These are phyloP conservation scores for Corylus heterophylla DNA, from an alignment of 306 rosid genomes.

Conservation along the genomic window DNA sequence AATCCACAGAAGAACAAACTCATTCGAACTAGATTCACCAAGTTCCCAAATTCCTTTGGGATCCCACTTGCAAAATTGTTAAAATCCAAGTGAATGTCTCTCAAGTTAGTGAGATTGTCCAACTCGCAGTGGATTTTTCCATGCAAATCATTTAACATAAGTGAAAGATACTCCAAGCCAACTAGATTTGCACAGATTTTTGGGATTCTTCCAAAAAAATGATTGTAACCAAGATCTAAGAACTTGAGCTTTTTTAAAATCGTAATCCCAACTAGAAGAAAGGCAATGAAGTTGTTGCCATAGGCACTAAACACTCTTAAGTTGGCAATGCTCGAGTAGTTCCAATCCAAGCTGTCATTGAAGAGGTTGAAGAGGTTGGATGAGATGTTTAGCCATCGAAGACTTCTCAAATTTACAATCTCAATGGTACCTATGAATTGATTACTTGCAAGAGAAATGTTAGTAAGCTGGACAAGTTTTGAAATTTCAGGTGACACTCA, in stretches of 20 bases:
- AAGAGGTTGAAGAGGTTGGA: constrained; percentile 64
- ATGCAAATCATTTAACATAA: constrained; percentile 51
- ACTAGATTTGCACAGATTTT: constrained; percentile 50
- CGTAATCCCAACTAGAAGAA: constrained; percentile 57
- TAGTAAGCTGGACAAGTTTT: constrained; percentile 55
- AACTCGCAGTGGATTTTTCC: constrained; percentile 74
- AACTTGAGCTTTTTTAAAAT: constrained; percentile 50
- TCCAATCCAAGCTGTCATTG: constrained; percentile 65
- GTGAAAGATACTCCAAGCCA: constrained; percentile 65
- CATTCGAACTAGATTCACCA: too few species aligned
- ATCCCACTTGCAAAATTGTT: constrained; percentile 81
- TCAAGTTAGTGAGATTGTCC: constrained; percentile 69
- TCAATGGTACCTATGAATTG: constrained; percentile 65
- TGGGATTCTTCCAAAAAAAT: constrained; percentile 65
- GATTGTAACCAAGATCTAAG: constrained; percentile 83
- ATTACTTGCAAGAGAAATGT: constrained; percentile 74
- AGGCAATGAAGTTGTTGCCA: constrained; percentile 67
- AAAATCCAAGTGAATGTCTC: constrained; percentile 64
- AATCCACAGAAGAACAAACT: too few species aligned
- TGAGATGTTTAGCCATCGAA: constrained; percentile 72
- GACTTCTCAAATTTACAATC: constrained; percentile 47
- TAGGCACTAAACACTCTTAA: constrained; percentile 72
- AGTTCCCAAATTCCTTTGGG: constrained; percentile 24
- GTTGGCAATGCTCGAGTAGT: constrained; percentile 47
- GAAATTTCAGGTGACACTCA: constrained; percentile 63